Conservation (phyloP, 345 rosid species). For the Aurinia saxatilis region DNA sequence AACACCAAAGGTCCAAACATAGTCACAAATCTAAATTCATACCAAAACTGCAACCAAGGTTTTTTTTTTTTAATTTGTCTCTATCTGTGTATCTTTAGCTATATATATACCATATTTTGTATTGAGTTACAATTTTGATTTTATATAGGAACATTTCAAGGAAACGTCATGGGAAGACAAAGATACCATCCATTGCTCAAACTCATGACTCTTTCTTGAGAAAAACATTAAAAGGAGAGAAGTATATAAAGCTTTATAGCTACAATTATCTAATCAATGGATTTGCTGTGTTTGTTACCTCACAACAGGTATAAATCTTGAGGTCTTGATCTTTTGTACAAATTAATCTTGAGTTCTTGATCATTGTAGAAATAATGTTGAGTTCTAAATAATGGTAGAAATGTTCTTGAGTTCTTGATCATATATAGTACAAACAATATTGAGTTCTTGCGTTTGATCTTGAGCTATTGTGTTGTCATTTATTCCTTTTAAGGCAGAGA, state of each 20-base stretch:
- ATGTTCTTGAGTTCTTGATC: neutral
- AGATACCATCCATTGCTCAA: conserved; percentile 49
- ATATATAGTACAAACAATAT: neutral
- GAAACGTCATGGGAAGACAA: conserved; percentile 28
- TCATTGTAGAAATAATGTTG: neutral
- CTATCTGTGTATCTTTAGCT: neutral
- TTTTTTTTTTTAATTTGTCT: neutral
- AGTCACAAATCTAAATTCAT: conserved; percentile 28
- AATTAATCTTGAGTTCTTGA: neutral
- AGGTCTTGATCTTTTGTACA: neutral
- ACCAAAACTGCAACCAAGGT: conserved; percentile 42
- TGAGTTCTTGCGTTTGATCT: conserved; percentile 7
- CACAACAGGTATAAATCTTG: conserved; percentile 59
- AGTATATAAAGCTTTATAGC: conserved; percentile 86
- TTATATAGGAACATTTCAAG: conserved; percentile 39
- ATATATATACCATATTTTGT: neutral
- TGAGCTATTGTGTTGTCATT: neutral
- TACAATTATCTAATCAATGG: conserved; percentile 91
- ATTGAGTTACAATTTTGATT: neutral
- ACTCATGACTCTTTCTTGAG: conserved; percentile 76
- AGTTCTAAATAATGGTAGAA: neutral
- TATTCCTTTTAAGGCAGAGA: conserved; percentile 45
- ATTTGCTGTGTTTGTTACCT: conserved; percentile 71
- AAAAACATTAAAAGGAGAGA: conserved; percentile 63
- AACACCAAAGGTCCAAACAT: conserved; percentile 8